Conservation (phyloP, 2,329 filamentous ascomycete genomes). For the Tolypocladium ovalisporum region DNA sequence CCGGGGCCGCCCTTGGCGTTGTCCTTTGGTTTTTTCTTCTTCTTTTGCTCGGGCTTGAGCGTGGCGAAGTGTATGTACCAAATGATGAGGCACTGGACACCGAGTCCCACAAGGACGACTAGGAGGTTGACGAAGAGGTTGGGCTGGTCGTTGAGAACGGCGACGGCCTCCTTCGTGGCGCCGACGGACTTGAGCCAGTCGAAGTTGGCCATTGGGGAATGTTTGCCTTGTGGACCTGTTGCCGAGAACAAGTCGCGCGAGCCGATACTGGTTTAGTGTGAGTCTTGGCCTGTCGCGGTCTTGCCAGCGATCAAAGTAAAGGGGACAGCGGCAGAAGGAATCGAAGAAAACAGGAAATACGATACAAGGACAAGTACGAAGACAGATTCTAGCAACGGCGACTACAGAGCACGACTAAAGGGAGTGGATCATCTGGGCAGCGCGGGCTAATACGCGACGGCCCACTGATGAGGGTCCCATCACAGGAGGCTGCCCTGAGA, state of each 20-base stretch:
- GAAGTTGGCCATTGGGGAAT: slow-evolving; percentile 36
- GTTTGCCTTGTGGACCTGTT: neutral
- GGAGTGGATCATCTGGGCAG: neutral
- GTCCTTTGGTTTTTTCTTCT: slow-evolving; percentile 20
- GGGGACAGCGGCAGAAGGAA: neutral
- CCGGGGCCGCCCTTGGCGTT: slow-evolving; percentile 5
- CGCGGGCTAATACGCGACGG: neutral
- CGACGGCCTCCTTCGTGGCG: slow-evolving; percentile 46
- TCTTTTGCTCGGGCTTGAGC: slow-evolving; percentile 48
- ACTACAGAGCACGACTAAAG: neutral
- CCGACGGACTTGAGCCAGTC: slow-evolving; percentile 46
- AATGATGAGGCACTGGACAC: slow-evolving; percentile 33
- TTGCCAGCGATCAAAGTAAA: neutral
- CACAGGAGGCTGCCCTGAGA: slow-evolving; percentile 7
- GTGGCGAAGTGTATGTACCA: slow-evolving; percentile 52
- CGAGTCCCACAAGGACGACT: slow-evolving; percentile 39
- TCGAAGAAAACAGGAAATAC: neutral
- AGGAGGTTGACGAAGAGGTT: slow-evolving; percentile 46
- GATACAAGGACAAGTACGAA: neutral
- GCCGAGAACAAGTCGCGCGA: neutral
- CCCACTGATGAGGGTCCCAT: neutral
- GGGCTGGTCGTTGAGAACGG: slow-evolving; percentile 50
- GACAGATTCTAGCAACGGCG: neutral
- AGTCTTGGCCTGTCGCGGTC: neutral
- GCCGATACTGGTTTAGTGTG: neutral